phyloP scores from a whole-genome alignment of 352 stramenopile genomes.

The Phytopythium aichiense region DNA sequence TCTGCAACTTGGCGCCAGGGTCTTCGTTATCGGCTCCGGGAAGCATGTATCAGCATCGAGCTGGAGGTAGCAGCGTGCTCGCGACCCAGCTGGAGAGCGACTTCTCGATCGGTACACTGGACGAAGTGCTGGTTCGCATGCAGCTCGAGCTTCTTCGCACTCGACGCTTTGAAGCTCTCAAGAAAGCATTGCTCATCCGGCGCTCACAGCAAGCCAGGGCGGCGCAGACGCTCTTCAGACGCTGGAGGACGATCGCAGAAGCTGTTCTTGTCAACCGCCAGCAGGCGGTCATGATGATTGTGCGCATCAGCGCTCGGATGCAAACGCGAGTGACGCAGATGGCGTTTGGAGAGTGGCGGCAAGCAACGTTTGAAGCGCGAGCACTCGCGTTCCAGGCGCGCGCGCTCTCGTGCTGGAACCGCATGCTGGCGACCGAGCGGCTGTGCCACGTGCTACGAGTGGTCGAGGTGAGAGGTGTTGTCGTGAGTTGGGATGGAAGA shows the following conservation, averaged over 20 bases:
- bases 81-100: conserved; percentile 18
- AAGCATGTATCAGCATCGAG: not conserved
- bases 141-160: conserved; percentile 57
- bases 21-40: not conserved
- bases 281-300: conserved; percentile 40
- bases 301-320: conserved; percentile 31
- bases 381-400: conserved; percentile 36
- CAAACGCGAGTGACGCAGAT: conserved; percentile 23
- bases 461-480: conserved; percentile 20
- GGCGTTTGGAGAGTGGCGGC: conserved; percentile 38
- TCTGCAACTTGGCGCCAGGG: not conserved
- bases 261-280: conserved; percentile 20
- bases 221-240: conserved; percentile 25
- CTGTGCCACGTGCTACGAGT: conserved; percentile 40
- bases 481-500: not conserved
- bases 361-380: conserved; percentile 29
- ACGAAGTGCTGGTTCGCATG: conserved; percentile 62
- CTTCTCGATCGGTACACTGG: conserved; percentile 46
- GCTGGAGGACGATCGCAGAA: conserved; percentile 38
- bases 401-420: conserved; percentile 57
- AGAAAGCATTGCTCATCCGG: conserved; percentile 57
- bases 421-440: conserved; percentile 60
- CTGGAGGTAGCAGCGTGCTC: conserved; percentile 1
- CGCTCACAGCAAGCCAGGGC: conserved; percentile 29
- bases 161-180: conserved; percentile 59